Conservation (phyloP, 192 early-diverging fungal species). For the Backusella morwellensis region DNA sequence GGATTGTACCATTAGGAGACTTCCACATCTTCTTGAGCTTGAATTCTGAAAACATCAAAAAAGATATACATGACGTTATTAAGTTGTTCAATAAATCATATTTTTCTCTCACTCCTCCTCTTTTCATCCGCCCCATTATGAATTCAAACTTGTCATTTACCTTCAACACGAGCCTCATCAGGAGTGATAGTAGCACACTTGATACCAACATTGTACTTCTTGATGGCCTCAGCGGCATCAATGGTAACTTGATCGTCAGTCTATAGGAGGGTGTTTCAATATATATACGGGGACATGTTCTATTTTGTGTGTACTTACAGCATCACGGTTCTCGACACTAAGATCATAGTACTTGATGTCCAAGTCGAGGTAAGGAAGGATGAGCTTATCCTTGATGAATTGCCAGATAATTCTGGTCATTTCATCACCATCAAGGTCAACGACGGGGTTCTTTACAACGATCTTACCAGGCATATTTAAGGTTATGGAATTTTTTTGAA, state of each 20-base stretch:
- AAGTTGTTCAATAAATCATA: background rate
- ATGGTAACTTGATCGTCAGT: conserved; percentile 92
- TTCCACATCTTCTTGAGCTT: conserved; percentile 97
- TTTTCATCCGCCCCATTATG: background rate
- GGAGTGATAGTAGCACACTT: conserved; percentile 99
- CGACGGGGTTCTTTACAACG: conserved; percentile 80
- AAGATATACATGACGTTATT: background rate
- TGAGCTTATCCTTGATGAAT: conserved; percentile 91
- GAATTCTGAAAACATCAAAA: conserved; percentile 61
- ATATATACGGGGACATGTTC: background rate
- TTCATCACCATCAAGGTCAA: conserved; percentile 93
- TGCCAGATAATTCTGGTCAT: conserved; percentile 98
- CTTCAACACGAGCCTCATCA: conserved; percentile 86
- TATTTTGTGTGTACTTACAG: conserved; percentile 15
- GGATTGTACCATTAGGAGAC: conserved; percentile 94
- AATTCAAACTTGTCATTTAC: conserved; percentile 18
- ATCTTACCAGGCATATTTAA: conserved; percentile 38
- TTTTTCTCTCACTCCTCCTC: background rate
- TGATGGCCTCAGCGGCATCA: conserved; percentile 94
- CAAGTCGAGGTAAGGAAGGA: conserved; percentile 82
- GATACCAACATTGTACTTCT: conserved; percentile 96
- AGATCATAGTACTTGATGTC: conserved; percentile 98
- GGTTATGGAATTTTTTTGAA: background rate
- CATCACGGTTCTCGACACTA: conserved; percentile 88
- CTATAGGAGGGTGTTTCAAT: conserved; percentile 22